Percentiles rank a stretch among this genome's conserved stretches.
Evolutionary conservation across 2,329 filamentous ascomycete species (phyloP).

Genomic region (Alternaria tenuissima): DNA sequence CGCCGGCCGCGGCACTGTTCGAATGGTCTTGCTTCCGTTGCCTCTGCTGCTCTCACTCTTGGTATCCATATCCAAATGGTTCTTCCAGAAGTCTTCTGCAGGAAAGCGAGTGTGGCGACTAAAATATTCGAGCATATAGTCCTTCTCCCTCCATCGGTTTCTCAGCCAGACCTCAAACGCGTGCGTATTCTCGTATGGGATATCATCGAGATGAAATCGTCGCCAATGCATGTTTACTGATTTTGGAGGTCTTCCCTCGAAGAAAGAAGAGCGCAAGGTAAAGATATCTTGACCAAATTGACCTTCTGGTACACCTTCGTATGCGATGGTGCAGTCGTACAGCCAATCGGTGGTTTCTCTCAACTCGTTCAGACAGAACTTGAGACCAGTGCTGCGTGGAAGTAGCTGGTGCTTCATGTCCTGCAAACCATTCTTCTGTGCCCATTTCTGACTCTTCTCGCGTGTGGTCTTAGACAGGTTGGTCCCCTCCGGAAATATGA

Average conservation of each 20-base stretch:
- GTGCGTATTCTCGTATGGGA: constrained; percentile 77
- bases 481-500: constrained; percentile 88
- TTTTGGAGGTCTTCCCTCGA: constrained; percentile 87
- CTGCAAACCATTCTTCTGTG: constrained; percentile 74
- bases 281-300: constrained; percentile 92
- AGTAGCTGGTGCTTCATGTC: constrained; percentile 79
- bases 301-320: constrained; percentile 79
- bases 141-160: constrained; percentile 91
- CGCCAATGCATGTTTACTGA: constrained; percentile 98
- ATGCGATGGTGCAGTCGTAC: constrained; percentile 94
- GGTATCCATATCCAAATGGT: constrained; percentile 49
- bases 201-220: constrained; percentile 79
- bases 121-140: constrained; percentile 85
- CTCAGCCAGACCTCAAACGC: constrained; percentile 86
- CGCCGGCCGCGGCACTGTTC: constrained; percentile 46
- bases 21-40: constrained; percentile 44
- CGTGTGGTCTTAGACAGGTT: constrained; percentile 77
- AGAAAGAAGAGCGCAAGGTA: constrained; percentile 84
- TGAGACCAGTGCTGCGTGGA: constrained; percentile 81
- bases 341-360: constrained; percentile 79
- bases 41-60: constrained; percentile 38
- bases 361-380: constrained; percentile 80
- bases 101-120: constrained; percentile 79
- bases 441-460: constrained; percentile 76
- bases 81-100: constrained; percentile 62